A percentile compares a stretch with the other conserved stretches of the same genome.
These are phyloP conservation scores for Aspergillus nomiae DNA, from an alignment of 2,329 filamentous ascomycete genomes.

Conservation along the genomic window DNA sequence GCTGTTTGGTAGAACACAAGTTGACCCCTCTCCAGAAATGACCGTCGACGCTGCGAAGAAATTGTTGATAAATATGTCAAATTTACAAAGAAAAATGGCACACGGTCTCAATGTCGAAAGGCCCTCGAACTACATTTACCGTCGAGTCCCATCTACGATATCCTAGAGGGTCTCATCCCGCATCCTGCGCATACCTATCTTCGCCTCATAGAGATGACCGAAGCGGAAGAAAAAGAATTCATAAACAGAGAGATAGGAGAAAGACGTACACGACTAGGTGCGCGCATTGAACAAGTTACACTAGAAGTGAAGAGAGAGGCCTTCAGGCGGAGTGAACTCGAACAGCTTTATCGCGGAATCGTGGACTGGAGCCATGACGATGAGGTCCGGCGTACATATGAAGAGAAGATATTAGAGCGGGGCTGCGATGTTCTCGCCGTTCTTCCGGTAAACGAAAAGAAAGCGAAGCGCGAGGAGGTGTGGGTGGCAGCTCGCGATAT, in stretches of 20 bases:
- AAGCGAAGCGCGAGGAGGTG: constrained; percentile 70
- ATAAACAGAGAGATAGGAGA: constrained; percentile 91
- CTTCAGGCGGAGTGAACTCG: constrained; percentile 73
- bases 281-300: constrained; percentile 79
- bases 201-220: constrained; percentile 78
- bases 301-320: constrained; percentile 86
- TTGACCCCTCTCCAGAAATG: constrained; percentile 49
- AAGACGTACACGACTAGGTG: constrained; percentile 82
- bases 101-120: constrained; percentile 71
- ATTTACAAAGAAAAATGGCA: constrained; percentile 72
- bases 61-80: constrained; percentile 78
- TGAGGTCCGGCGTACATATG: constrained; percentile 77
- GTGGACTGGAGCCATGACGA: constrained; percentile 92
- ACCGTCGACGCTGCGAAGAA: constrained; percentile 59
- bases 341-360: constrained; percentile 75
- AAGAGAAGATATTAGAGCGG: constrained; percentile 84
- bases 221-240: constrained; percentile 81
- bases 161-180: constrained; percentile 80
- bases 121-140: constrained; percentile 78
- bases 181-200: constrained; percentile 80
- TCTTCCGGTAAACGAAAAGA: constrained; percentile 68
- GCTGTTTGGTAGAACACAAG: background rate
- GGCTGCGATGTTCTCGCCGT: constrained; percentile 77
- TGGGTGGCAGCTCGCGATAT: constrained; percentile 81
- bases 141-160: constrained; percentile 75